phyloP scores from a whole-genome alignment of 192 early-diverging fungal genomes.

The Chytriomyces sp. region DNA sequence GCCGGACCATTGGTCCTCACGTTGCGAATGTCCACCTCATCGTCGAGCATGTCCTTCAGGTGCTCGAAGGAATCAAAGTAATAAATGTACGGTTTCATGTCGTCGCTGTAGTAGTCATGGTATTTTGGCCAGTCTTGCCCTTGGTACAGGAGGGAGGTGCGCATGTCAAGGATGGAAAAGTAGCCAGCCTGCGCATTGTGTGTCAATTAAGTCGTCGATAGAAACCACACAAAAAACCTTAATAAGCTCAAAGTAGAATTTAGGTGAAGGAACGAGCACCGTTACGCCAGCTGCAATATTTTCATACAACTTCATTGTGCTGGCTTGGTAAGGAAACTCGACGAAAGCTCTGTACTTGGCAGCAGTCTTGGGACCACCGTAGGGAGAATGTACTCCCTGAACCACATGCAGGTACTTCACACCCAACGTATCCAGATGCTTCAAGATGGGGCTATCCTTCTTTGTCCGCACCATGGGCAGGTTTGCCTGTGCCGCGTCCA shows the following conservation, averaged over 20 bases:
- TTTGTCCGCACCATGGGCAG: background rate
- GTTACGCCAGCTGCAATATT: slow-evolving; percentile 5
- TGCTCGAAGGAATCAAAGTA: background rate
- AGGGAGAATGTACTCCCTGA: background rate
- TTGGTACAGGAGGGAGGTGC: background rate
- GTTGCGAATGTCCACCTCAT: background rate
- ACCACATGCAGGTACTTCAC: background rate
- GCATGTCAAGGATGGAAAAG: background rate
- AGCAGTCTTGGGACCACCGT: slow-evolving; percentile 8
- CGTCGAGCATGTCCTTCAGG: background rate
- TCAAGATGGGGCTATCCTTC: background rate
- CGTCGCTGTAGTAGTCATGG: slow-evolving; percentile 2
- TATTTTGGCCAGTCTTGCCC: background rate
- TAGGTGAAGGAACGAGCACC: background rate
- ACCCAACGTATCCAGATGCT: background rate
- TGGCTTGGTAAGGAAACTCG: slow-evolving; percentile 16
- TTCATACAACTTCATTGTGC: slow-evolving; percentile 19
- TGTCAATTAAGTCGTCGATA: background rate
- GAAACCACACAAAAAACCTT: background rate
- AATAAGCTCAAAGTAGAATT: background rate
- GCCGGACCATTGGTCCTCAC: background rate
- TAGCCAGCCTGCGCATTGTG: background rate
- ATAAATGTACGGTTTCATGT: background rate
- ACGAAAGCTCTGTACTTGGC: slow-evolving; percentile 7
- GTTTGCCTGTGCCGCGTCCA: background rate